These are phyloP conservation scores for Dipodascopsis uninucleata DNA, from an alignment of 805 yeast species.

Conservation along the genomic window DNA sequence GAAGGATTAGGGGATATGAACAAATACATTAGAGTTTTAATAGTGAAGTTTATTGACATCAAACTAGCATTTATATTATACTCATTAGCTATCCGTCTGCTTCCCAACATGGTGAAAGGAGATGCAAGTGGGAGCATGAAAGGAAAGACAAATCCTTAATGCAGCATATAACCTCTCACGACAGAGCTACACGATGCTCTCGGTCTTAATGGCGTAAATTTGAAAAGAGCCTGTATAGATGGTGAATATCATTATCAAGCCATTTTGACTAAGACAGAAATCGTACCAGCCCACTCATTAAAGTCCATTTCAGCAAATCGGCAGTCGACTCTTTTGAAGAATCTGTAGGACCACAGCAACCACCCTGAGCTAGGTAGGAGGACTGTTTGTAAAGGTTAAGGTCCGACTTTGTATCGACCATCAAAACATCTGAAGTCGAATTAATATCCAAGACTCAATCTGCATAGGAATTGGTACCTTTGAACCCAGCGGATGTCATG, in stretches of 20 bases:
- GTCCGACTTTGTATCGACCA: background rate
- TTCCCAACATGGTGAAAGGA: too few relatives aligned
- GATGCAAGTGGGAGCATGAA: too few relatives aligned
- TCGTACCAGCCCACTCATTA: slow-evolving; percentile 5
- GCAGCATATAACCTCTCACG: too few relatives aligned
- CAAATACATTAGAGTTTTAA: too few relatives aligned
- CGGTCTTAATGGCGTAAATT: slow-evolving; percentile 1
- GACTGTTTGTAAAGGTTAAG: slow-evolving; percentile 1
- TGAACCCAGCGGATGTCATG: background rate
- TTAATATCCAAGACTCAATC: background rate
- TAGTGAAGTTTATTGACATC: too few relatives aligned
- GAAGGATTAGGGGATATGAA: slow-evolving; percentile 6
- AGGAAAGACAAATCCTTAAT: too few relatives aligned
- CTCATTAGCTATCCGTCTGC: too few relatives aligned
- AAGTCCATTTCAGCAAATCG: background rate
- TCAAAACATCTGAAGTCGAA: slow-evolving; percentile 1
- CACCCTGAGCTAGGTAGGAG: background rate
- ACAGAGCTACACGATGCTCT: too few relatives aligned
- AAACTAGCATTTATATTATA: too few relatives aligned
- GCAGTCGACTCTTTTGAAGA: too few relatives aligned
- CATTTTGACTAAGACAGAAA: background rate
- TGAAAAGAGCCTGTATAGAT: background rate
- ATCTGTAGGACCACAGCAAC: background rate
- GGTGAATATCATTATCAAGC: background rate
- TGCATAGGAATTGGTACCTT: background rate